Percentiles rank a stretch among this genome's conserved stretches.
Evolutionary conservation across 768 basidiomycete species (phyloP).

Genomic region (Trametes elegans): DNA sequence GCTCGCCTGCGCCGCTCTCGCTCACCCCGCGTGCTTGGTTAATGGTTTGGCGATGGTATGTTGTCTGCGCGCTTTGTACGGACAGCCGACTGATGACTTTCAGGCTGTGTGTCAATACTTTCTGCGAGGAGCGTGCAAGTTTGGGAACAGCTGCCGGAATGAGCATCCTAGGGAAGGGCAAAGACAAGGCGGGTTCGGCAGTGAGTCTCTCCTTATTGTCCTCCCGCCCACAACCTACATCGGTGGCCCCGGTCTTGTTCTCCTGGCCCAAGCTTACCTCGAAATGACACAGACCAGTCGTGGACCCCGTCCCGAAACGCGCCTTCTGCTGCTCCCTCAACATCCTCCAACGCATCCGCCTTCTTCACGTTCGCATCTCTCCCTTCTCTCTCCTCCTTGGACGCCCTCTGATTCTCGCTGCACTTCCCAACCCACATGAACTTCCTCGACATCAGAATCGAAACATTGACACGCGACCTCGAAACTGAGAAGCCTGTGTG

Average conservation of each 20-base stretch:
- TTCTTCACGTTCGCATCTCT: slow-evolving; percentile 28
- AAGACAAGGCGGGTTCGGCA: slow-evolving; percentile 43
- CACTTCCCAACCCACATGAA: not conserved
- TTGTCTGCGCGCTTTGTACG: not conserved
- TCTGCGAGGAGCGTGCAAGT: slow-evolving; percentile 62
- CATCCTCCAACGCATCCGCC: slow-evolving; percentile 11
- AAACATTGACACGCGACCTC: slow-evolving; percentile 64
- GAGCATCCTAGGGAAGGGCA: slow-evolving; percentile 51
- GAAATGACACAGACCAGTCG: slow-evolving; percentile 20
- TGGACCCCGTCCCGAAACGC: slow-evolving; percentile 11
- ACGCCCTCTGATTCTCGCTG: not conserved
- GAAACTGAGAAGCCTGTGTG: slow-evolving; percentile 70
- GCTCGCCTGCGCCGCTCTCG: too few relatives aligned
- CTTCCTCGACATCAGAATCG: slow-evolving; percentile 40
- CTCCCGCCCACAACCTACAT: not conserved
- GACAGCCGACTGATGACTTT: not conserved
- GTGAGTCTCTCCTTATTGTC: slow-evolving; percentile 38
- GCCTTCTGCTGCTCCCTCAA: slow-evolving; percentile 7
- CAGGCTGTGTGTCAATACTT: slow-evolving; percentile 64
- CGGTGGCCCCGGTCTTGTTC: slow-evolving; percentile 7
- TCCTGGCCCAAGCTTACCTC: not conserved
- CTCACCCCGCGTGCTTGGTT: too few relatives aligned
- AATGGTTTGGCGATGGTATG: slow-evolving; percentile 8
- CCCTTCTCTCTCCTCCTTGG: not conserved
- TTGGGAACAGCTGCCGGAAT: slow-evolving; percentile 62